phyloP scores from a whole-genome alignment of 257 asterid species.

The Forsythia suspensa region DNA sequence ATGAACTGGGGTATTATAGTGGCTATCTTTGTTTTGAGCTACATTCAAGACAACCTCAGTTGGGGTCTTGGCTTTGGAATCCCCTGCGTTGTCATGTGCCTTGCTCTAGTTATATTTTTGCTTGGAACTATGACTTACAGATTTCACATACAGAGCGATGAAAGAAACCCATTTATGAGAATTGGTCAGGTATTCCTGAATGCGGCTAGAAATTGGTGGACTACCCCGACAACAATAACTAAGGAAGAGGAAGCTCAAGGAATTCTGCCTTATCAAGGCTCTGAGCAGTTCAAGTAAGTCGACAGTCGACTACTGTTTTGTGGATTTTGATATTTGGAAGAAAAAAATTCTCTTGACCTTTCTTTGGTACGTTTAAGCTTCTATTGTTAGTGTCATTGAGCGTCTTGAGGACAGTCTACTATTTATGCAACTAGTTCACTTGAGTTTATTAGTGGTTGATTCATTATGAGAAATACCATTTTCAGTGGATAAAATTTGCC shows the following conservation, averaged over 20 bases:
- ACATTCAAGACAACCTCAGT: slow-evolving; percentile 28
- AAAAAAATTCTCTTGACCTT: too few relatives aligned
- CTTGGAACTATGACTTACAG: slow-evolving; percentile 11
- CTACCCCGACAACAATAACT: background rate
- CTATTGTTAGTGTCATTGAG: too few relatives aligned
- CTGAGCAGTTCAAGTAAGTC: slow-evolving; percentile 8
- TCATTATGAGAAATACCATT: too few relatives aligned
- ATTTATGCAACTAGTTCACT: too few relatives aligned
- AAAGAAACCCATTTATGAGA: background rate
- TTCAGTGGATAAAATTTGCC: too few relatives aligned
- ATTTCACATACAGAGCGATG: background rate
- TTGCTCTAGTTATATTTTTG: background rate
- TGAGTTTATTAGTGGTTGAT: too few relatives aligned
- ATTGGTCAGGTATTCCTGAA: background rate
- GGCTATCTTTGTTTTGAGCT: slow-evolving; percentile 13
- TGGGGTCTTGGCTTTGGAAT: slow-evolving; percentile 38
- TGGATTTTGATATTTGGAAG: background rate
- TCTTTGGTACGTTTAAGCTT: too few relatives aligned
- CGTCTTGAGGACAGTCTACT: too few relatives aligned
- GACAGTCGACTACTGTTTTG: background rate
- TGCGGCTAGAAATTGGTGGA: slow-evolving; percentile 10
- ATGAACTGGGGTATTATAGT: slow-evolving; percentile 6
- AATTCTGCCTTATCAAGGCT: slow-evolving; percentile 9
- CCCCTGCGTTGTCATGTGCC: slow-evolving; percentile 25
- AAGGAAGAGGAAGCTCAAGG: background rate